Evolutionary conservation across 495 filamentous ascomycete genomes (phyloP), one percentile per base, ranked within the genome.

Genomic region (Penicillium macrosclerotiorum): DNA sequence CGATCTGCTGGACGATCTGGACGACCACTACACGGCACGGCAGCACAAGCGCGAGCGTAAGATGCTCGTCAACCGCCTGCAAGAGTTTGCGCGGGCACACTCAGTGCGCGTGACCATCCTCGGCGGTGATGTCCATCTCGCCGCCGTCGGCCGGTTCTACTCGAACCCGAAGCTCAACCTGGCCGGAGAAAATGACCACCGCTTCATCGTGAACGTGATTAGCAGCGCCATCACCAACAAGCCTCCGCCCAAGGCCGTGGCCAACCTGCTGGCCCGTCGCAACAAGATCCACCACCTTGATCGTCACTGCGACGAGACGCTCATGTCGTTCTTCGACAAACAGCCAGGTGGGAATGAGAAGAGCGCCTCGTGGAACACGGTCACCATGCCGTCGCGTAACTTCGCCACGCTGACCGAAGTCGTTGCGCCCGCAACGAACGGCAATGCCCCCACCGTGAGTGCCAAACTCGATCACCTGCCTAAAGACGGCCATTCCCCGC

Each of bases 231-330:
- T 97, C 62, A 91, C 90, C 51, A 96, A 96, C 72, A 93, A 95
- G 69, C 92, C 92, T 6, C 92, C 92, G 1, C 90, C 92, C 13
- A 75, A 76, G 52, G 85, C 90, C 1, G 87, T 97, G n/a, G 89
- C 90, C 26, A 91, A 95, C 55, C 74, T 97, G 7, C 73, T 97
- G 12, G 86, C 89, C 3, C 71, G 82, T 34, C 71, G 90, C 33
- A 96, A 97, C 72, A 95, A 91, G 68, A 86, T 96, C 46, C 91
- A 96, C 59, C 89, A 92, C 58, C 72, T 96, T n/a, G 86, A 93
- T 62, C 56, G 74, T 33, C 74, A 89, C 19, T 94, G 89, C 3
- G 86, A 94, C 61, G 92, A 96, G 74, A 95, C 91, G 0, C 75
- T 96, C 11, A 81, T 96, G 70, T 77, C 84, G 18, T 71, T 95